Conservation (phyloP, 257 asterid genomes). For the Ilex aquifolium region DNA sequence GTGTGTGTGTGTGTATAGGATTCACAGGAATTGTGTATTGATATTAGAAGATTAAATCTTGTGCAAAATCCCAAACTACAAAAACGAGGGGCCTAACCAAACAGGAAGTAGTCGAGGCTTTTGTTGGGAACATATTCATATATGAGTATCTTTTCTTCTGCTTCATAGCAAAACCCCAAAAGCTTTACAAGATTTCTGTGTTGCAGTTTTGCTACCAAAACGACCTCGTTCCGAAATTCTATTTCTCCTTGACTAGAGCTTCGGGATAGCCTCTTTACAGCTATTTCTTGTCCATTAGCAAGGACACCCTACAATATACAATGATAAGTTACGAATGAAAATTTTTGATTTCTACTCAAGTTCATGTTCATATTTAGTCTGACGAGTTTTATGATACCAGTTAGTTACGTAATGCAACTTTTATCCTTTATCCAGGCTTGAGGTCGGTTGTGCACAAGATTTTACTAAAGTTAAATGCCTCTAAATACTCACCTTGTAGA, state of each 20-base stretch:
- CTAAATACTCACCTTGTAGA: not conserved
- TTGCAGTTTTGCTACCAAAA: not conserved
- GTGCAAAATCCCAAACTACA: no score
- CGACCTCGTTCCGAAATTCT: not conserved
- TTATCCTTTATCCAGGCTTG: no score
- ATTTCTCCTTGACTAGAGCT: not conserved
- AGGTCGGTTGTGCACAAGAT: not conserved
- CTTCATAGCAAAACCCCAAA: not conserved
- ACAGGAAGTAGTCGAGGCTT: no score
- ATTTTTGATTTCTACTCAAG: not conserved
- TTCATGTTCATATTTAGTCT: not conserved
- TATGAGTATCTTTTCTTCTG: not conserved
- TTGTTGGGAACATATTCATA: no score
- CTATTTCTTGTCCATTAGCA: not conserved
- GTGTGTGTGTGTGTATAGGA: no score
- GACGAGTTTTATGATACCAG: not conserved
- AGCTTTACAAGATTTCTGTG: not conserved
- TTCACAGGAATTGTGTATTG: no score
- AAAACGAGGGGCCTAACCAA: no score
- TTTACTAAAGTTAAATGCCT: not conserved
- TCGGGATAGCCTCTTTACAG: not conserved
- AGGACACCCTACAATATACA: not conserved
- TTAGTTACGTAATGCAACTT: not conserved
- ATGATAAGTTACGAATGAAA: not conserved
- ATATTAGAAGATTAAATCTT: no score